Conservation (phyloP, 148 eudicot genomes). For the Limonium bicolor region DNA sequence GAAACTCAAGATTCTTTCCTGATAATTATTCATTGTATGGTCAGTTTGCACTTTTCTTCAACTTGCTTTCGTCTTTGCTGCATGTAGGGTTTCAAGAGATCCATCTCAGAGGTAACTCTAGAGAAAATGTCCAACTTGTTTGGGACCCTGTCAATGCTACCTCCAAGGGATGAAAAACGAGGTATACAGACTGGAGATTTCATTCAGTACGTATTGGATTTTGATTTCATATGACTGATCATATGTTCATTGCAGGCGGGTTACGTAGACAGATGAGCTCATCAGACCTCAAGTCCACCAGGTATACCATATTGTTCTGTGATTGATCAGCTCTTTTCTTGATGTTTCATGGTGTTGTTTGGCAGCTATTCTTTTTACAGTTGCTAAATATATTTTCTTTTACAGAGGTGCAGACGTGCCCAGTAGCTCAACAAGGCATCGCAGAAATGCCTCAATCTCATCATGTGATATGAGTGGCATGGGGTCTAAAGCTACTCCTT, state of each 20-base stretch:
- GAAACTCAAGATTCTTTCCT: not conserved
- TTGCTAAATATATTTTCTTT: constrained; percentile 4
- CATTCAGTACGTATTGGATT: not conserved
- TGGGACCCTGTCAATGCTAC: constrained; percentile 49
- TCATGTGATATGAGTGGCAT: constrained; percentile 50
- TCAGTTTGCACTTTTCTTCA: not conserved
- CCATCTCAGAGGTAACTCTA: constrained; percentile 67
- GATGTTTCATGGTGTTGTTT: not conserved
- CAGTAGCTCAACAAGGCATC: constrained; percentile 34
- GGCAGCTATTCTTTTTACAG: no score
- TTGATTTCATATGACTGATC: not conserved
- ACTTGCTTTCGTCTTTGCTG: no score
- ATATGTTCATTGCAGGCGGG: constrained; percentile 24
- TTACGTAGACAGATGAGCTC: constrained; percentile 36
- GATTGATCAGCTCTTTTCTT: not conserved
- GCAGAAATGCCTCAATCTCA: constrained; percentile 44
- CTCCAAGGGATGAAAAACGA: constrained; percentile 33
- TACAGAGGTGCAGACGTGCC: constrained; percentile 41
- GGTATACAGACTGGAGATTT: constrained; percentile 20
- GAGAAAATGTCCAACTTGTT: constrained; percentile 58
- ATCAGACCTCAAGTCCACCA: constrained; percentile 26
- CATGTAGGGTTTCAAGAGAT: constrained; percentile 29
- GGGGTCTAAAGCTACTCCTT: constrained; percentile 33
- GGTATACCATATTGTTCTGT: constrained; percentile 22
- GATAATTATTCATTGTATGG: not conserved